Evolutionary conservation across 495 filamentous ascomycete genomes (phyloP), one percentile per base, ranked within the genome.

Genomic region (Trypethelium eluteriae): DNA sequence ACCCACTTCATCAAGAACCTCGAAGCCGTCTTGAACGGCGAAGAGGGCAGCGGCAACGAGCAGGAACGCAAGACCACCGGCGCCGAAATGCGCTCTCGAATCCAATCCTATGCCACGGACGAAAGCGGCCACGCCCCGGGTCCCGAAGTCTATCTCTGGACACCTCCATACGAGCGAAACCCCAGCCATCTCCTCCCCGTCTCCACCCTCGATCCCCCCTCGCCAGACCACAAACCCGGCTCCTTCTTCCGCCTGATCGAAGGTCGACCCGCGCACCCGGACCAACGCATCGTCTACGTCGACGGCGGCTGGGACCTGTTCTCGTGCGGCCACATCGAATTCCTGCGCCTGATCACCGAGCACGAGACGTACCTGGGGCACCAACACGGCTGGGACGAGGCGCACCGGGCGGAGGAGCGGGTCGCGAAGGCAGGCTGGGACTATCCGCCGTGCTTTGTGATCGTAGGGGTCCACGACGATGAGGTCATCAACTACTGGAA

Each of bases 291-390:
- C 32, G 87, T 97, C 36, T 98, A 98, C 76, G 92, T 98, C 50
- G 94, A 97, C 69, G 94, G 94, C 9, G 93, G 92, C 0, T 99
- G 96, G 72, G 94, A 99, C 74, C 85, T 99, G 18, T 99, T 99
- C 79, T 96, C 91, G 6, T 93, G 89, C 56, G 94, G 94, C 0
- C 94, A 99, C 70, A 97, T 98, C 71, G 92, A 94, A 74, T 98
- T 99, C 69, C 82, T 99, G 63, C 85, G 85, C 38, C 81, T 84
- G 49, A 92, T 97, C 25, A 79, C 85, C 9, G 77, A 85, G 67
- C 77, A 81, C 1, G 93, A 98, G 75, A 86, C 90, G 69, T 77
- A 83, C 39, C 76, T 86, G 63, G 91, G 84, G 36, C 79, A 74
- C 64, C 67, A 83, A 62, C 81, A 82, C 32, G 89, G 89, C 39